A percentile compares a stretch with the other conserved stretches of the same genome.
Evolutionary conservation across 2,329 filamentous ascomycete species (phyloP).

Genomic region (Tolypocladium tundrense): DNA sequence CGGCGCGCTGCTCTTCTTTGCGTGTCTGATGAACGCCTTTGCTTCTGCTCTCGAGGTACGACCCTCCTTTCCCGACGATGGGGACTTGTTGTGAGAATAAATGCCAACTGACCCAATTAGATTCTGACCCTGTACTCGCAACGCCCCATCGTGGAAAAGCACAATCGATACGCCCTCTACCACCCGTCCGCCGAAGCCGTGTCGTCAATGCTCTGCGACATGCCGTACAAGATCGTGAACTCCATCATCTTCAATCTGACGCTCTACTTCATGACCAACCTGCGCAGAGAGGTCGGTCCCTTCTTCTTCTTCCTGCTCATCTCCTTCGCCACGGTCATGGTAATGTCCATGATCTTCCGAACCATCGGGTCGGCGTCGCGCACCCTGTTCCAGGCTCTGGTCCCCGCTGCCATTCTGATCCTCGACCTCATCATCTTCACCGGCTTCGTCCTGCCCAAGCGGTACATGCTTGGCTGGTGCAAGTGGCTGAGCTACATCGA

Average conservation of each 20-base stretch:
- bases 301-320: constrained; percentile 85
- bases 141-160: constrained; percentile 87
- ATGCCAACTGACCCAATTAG: constrained; percentile 18
- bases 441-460: constrained; percentile 54
- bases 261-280: constrained; percentile 80
- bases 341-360: constrained; percentile 82
- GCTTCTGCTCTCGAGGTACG: constrained; percentile 62
- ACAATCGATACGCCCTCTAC: constrained; percentile 76
- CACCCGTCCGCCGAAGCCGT: constrained; percentile 85
- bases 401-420: constrained; percentile 50
- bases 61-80: not conserved
- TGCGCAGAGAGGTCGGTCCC: constrained; percentile 60
- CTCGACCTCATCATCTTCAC: constrained; percentile 60
- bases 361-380: constrained; percentile 68
- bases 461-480: constrained; percentile 71
- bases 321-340: constrained; percentile 60
- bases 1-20: constrained; percentile 77
- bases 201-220: constrained; percentile 74
- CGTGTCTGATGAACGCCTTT: constrained; percentile 78
- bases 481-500: constrained; percentile 77
- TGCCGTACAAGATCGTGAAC: constrained; percentile 70
- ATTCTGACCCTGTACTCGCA: constrained; percentile 81
- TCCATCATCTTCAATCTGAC: constrained; percentile 66
- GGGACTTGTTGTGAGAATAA: not conserved
- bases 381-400: constrained; percentile 55